phyloP scores from a whole-genome alignment of 495 filamentous ascomycete species.

The Penicillium parvum region DNA sequence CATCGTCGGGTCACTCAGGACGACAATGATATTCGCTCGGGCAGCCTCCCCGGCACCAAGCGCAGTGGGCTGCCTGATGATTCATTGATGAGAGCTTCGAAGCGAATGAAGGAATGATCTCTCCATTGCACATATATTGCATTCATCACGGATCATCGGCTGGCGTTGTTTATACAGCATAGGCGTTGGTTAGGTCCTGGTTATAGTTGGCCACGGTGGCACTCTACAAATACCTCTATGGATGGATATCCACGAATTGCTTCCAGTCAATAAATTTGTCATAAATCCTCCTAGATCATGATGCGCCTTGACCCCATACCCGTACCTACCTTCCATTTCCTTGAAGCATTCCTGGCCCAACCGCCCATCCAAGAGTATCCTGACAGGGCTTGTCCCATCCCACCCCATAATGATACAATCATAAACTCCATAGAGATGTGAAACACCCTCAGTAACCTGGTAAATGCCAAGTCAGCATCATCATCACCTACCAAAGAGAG shows the following conservation, averaged over 20 bases:
- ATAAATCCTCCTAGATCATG: background rate
- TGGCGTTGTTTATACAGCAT: slow-evolving; percentile 6
- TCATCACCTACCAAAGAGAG: background rate
- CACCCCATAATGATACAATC: no score
- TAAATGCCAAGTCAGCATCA: background rate
- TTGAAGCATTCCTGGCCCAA: background rate
- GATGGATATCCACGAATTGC: background rate
- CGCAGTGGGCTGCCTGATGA: slow-evolving; percentile 85
- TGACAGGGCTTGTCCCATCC: no score
- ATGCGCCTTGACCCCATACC: slow-evolving; percentile 1
- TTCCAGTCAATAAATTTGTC: background rate
- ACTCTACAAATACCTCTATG: slow-evolving; percentile 6
- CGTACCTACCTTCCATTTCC: background rate
- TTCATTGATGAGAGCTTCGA: slow-evolving; percentile 50
- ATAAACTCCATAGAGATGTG: background rate
- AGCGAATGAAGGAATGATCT: slow-evolving; percentile 42
- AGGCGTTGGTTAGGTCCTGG: background rate
- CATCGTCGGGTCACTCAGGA: slow-evolving; percentile 85
- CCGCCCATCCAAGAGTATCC: background rate
- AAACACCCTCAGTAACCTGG: slow-evolving; percentile 6
- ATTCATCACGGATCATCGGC: no score
- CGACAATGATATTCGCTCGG: slow-evolving; percentile 85
- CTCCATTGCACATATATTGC: background rate
- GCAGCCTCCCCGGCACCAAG: slow-evolving; percentile 89
- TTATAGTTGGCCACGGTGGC: no score